Percentiles rank a stretch among this genome's conserved stretches.
phyloP scores from a whole-genome alignment of 1,284 basidiomycete species.

The Ceratorhiza oryzae-sativae region DNA sequence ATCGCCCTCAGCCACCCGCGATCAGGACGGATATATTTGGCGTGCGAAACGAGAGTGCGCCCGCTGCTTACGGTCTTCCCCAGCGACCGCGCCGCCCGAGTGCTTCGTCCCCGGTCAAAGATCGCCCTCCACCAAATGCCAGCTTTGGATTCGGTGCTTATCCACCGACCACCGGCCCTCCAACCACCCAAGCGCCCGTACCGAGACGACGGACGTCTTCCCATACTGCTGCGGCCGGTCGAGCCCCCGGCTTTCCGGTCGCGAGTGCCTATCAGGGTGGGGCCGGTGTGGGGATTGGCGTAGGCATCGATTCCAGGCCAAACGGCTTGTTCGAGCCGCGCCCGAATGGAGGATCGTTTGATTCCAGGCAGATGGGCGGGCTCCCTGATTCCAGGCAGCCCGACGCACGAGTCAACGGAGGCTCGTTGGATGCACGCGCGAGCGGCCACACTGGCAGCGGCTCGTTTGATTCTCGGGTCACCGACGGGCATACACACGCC shows the following conservation, averaged over 20 bases:
- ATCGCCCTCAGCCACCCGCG: not conserved
- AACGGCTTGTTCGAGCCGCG: too few relatives aligned
- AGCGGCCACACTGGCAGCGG: not conserved
- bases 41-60: slow-evolving; percentile 27
- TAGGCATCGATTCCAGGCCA: not conserved
- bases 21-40: slow-evolving; percentile 26
- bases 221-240: not conserved
- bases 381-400: not conserved
- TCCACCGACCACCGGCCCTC: slow-evolving; percentile 23
- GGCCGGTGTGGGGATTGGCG: not conserved
- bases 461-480: not conserved
- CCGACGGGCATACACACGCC: not conserved
- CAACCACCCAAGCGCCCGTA: slow-evolving; percentile 25
- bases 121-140: slow-evolving; percentile 2
- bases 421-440: not conserved
- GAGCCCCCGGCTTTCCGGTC: not conserved
- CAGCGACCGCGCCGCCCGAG: not conserved
- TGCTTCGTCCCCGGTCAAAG: slow-evolving; percentile 25
- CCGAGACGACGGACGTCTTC: slow-evolving; percentile 17
- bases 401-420: slow-evolving; percentile 12
- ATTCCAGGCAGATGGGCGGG: not conserved
- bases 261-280: slow-evolving; percentile 3
- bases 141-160: slow-evolving; percentile 1
- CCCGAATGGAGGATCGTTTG: not conserved
- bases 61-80: slow-evolving; percentile 6